Conservation (phyloP, 129 eudicot genomes). For the Dittrichia graveolens region DNA sequence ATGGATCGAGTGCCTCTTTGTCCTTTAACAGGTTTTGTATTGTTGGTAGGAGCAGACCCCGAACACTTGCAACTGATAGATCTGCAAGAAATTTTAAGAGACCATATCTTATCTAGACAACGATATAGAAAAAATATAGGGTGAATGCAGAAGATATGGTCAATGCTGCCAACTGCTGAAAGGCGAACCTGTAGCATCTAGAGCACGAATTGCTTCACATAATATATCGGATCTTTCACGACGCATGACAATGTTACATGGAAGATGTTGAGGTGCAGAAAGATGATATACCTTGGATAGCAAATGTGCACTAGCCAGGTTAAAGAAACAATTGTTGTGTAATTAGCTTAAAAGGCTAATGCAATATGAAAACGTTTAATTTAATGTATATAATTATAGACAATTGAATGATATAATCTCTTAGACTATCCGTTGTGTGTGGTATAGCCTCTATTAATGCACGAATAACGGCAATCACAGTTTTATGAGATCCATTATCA, state of each 20-base stretch:
- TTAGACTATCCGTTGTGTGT: conserved; percentile 79
- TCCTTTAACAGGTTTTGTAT: conserved; percentile 83
- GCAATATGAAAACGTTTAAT: background rate
- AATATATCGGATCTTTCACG: conserved; percentile 87
- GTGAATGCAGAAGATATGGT: background rate
- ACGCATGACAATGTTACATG: conserved; percentile 69
- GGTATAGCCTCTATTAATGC: conserved; percentile 89
- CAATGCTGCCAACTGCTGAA: background rate
- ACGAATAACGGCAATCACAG: conserved; percentile 79
- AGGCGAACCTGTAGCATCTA: conserved; percentile 90
- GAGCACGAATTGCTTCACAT: conserved; percentile 93
- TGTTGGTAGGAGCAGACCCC: conserved; percentile 76
- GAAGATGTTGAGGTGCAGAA: conserved; percentile 53
- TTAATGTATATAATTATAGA: conserved; percentile 7
- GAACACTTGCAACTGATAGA: conserved; percentile 65
- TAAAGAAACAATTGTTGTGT: conserved; percentile 41
- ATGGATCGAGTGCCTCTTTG: conserved; percentile 89
- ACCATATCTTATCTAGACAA: background rate
- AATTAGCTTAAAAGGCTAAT: background rate
- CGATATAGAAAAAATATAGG: too few species aligned
- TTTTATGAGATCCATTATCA: conserved; percentile 98
- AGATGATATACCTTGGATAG: conserved; percentile 83
- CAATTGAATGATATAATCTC: conserved; percentile 82
- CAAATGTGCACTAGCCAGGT: conserved; percentile 61
- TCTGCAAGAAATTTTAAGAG: conserved; percentile 43